Evolutionary conservation across 805 yeast genomes (phyloP), one percentile per base, ranked within the genome.

Genomic region (Yamadazyma philogaea): DNA sequence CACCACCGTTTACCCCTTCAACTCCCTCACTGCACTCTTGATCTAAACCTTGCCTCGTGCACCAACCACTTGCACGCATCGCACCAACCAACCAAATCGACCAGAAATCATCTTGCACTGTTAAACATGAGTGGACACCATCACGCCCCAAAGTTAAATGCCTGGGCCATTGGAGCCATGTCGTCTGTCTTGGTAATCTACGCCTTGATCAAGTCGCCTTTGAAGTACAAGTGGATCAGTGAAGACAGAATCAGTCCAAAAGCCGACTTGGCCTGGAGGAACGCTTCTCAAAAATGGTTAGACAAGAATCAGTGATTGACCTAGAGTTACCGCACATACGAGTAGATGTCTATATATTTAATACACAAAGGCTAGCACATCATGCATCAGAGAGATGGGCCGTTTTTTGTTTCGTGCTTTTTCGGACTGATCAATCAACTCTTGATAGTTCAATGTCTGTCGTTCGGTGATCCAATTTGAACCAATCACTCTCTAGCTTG

Each of bases 401-500:
- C n/a, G 5, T 24, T 24, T 4, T 7, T 24, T 24, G 28, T 24
- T 24, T 5, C 12, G 28, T 11, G 28, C 10, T 7, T 22, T 11
- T 24, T n/a, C 10, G 12, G 28, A 7, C 12, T 7, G n/a, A 7
- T n/a, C 16, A 34, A 20, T 32, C 33, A 7, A 37, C 28, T 28
- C 30, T 37, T 6, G 40, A 27, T 8, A 37, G 27, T 28, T 37
- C 40, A 12, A 37, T 15, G 7, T 20, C 28, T 7, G 32, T 17
- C 7, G 22, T 19, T 36, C 39, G 26, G 11, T 26, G 16, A 7
- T 34, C 59, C 24, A 65, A 48, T 46, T 68, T 70, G 38, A 59
- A 46, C 59, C 69, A 81, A 57, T 91, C 97, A 22, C 84, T 78
- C 51, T 93, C 98, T 14, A 90, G 65, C 55, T 93, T 83, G 57